Conservation (phyloP, 352 stramenopile species). For the Phytophthora palmivora region DNA sequence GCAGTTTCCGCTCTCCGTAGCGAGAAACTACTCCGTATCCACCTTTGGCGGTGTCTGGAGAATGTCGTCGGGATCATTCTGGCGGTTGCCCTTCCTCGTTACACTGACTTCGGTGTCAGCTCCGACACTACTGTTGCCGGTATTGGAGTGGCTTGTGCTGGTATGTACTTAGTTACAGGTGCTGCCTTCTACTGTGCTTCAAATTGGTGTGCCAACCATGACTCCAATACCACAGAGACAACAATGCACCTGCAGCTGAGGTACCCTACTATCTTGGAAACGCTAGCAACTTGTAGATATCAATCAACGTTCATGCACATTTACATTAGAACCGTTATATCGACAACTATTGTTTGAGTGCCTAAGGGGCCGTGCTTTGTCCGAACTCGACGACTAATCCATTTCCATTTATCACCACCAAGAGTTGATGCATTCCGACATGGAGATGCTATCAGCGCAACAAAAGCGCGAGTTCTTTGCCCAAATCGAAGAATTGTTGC, state of each 20-base stretch:
- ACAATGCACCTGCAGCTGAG: not conserved
- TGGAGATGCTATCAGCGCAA: conserved; percentile 43
- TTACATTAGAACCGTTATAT: conserved; percentile 8
- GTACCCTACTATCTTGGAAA: conserved; percentile 10
- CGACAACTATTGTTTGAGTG: conserved; percentile 4
- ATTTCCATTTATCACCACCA: conserved; percentile 17
- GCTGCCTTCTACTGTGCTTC: conserved; percentile 38
- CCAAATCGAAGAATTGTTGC: conserved; percentile 50
- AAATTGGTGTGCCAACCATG: conserved; percentile 3
- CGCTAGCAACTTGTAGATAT: conserved; percentile 10
- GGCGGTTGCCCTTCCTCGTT: conserved; percentile 48
- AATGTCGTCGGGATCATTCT: conserved; percentile 54
- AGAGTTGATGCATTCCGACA: conserved; percentile 18
- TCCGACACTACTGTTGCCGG: conserved; percentile 43
- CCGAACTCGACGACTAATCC: conserved; percentile 11
- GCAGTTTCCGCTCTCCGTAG: conserved; percentile 43
- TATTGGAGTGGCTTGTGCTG: conserved; percentile 47
- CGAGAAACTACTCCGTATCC: conserved; percentile 45
- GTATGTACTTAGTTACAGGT: conserved; percentile 40
- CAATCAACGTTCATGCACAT: conserved; percentile 17
- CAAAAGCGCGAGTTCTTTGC: conserved; percentile 59
- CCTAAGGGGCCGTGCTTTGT: conserved; percentile 35
- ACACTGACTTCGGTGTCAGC: conserved; percentile 68
- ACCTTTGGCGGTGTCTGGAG: conserved; percentile 66
- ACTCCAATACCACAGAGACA: not conserved